These are phyloP conservation scores for Suillus placidus DNA, from an alignment of 768 basidiomycete species.

Conservation along the genomic window DNA sequence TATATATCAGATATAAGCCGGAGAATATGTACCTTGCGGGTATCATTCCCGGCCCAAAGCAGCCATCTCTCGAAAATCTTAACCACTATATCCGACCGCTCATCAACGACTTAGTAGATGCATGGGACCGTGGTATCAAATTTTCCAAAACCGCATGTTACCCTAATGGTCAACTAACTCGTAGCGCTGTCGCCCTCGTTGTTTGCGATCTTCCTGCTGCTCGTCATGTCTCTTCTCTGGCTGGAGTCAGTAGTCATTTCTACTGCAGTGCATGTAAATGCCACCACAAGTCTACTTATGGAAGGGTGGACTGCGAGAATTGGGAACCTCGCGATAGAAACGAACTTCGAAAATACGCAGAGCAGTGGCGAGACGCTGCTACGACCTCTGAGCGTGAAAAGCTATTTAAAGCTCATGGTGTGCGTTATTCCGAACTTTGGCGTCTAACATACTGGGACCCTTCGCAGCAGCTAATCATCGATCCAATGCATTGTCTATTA, in stretches of 20 bases:
- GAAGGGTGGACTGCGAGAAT: slow-evolving; percentile 7
- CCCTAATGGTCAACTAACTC: slow-evolving; percentile 13
- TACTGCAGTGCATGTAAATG: slow-evolving; percentile 36
- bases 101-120: slow-evolving; percentile 16
- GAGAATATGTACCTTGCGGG: too few relatives aligned
- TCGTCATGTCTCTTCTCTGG: slow-evolving; percentile 30
- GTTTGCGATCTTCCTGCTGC: slow-evolving; percentile 32
- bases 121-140: slow-evolving; percentile 22
- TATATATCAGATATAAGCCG: too few relatives aligned
- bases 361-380: slow-evolving; percentile 15
- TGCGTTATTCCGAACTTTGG: slow-evolving; percentile 19
- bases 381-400: slow-evolving; percentile 4
- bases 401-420: slow-evolving; percentile 17
- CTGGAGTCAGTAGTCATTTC: slow-evolving; percentile 18
- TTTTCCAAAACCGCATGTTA: slow-evolving; percentile 15
- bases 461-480: slow-evolving; percentile 9
- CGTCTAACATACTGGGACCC: slow-evolving; percentile 27
- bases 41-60: too few relatives aligned
- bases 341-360: slow-evolving; percentile 11
- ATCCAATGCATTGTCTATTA: slow-evolving; percentile 22
- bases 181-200: slow-evolving; percentile 27
- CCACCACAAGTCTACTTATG: slow-evolving; percentile 12
- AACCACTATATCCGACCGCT: too few relatives aligned
- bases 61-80: too few relatives aligned
- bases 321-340: slow-evolving; percentile 19